phyloP scores from a whole-genome alignment of 139 green algal species.

The Micractinium conductrix region DNA sequence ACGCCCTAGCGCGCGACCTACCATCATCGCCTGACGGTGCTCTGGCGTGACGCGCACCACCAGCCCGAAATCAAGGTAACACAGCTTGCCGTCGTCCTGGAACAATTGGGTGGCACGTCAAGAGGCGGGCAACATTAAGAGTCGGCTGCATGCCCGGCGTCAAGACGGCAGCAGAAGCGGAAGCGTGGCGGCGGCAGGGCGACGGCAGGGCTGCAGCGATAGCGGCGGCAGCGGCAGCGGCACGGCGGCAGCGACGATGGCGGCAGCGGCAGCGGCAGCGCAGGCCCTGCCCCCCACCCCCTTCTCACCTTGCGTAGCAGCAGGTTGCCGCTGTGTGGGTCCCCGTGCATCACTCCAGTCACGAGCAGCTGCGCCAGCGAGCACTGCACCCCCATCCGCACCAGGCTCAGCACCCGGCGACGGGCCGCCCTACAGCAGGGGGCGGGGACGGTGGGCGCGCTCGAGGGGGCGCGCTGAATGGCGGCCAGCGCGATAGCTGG shows the following conservation, averaged over 20 bases:
- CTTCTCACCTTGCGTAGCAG: constrained; percentile 70
- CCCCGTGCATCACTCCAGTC: constrained; percentile 89
- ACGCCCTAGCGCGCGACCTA: background rate
- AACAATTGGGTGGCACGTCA: too few species aligned
- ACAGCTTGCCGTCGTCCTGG: constrained; percentile 75
- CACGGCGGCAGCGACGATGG: too few species aligned
- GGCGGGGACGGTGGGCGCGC: too few species aligned
- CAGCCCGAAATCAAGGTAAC: constrained; percentile 95
- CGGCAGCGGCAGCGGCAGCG: background rate
- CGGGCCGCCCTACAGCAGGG: constrained; percentile 46
- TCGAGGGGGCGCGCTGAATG: too few species aligned
- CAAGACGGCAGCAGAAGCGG: too few species aligned
- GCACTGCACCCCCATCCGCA: constrained; percentile 95
- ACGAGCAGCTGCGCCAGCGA: constrained; percentile 85
- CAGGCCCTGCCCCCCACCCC: too few species aligned
- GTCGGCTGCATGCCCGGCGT: too few species aligned
- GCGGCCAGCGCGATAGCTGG: too few species aligned
- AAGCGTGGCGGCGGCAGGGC: too few species aligned
- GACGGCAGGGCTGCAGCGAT: too few species aligned
- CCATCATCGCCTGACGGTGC: constrained; percentile 88
- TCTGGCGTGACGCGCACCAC: constrained; percentile 79
- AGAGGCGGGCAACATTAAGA: too few species aligned
- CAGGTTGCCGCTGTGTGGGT: constrained; percentile 90
- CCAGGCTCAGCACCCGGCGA: constrained; percentile 88
- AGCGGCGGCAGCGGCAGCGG: too few species aligned